A percentile compares a stretch with the other conserved stretches of the same genome.
Evolutionary conservation across 306 rosid species (phyloP).

Genomic region (Rosa persica): DNA sequence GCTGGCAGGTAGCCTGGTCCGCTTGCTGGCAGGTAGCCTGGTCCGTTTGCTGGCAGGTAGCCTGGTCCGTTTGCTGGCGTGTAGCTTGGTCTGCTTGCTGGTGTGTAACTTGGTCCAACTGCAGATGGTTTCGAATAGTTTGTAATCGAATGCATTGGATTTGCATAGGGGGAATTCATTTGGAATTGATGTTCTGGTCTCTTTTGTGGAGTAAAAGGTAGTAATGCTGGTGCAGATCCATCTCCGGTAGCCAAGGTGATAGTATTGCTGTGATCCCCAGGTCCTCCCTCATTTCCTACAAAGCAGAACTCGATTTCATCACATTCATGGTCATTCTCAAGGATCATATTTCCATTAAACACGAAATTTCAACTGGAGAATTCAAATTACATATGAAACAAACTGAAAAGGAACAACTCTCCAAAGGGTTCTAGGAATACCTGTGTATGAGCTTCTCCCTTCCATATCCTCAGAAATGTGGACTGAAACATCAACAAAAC

Average conservation of each 20-base stretch:
- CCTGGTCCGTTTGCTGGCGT: constrained; percentile 41
- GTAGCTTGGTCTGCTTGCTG: constrained; percentile 40
- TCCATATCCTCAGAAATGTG: constrained; percentile 48
- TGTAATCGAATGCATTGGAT: constrained; percentile 42
- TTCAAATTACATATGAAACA: not conserved
- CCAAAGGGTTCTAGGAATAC: constrained; percentile 26
- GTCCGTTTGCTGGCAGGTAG: constrained; percentile 28
- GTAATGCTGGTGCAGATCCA: constrained; percentile 37
- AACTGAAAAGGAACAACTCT: not conserved
- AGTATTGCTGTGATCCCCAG: constrained; percentile 30
- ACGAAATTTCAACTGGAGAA: not conserved
- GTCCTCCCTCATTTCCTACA: constrained; percentile 49
- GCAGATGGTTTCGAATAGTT: constrained; percentile 44
- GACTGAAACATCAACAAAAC: constrained; percentile 66
- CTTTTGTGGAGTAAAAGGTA: constrained; percentile 34
- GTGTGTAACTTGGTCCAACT: constrained; percentile 49
- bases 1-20: constrained; percentile 47
- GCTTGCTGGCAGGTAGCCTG: constrained; percentile 27
- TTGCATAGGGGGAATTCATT: constrained; percentile 29
- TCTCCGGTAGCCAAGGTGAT: constrained; percentile 38
- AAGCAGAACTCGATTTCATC: not conserved
- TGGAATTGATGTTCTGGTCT: constrained; percentile 39
- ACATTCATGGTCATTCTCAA: not conserved
- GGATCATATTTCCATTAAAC: constrained; percentile 2
- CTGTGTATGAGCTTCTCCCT: constrained; percentile 45